Percentiles rank a stretch among this genome's conserved stretches.
These are phyloP conservation scores for Solanum lignicaule DNA, from an alignment of 257 asterid genomes.

Conservation along the genomic window DNA sequence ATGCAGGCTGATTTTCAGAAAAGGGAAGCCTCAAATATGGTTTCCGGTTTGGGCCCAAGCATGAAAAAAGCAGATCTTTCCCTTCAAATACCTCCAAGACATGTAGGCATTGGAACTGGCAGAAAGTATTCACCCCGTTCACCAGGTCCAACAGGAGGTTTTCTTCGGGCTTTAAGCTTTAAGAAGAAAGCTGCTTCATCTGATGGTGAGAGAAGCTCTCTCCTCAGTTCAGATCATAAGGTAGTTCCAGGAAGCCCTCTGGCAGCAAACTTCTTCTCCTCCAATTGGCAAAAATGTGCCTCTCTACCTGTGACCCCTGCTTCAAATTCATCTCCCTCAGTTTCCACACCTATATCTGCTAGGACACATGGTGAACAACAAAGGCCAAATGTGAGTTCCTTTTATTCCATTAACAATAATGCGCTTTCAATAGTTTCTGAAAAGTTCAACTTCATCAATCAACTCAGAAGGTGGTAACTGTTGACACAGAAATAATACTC, in stretches of 20 bases:
- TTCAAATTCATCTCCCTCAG: conserved; percentile 42
- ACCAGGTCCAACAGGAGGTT: conserved; percentile 40
- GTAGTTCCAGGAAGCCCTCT: conserved; percentile 44
- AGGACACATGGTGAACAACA: conserved; percentile 42
- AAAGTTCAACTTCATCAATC: neutral
- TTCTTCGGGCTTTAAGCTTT: conserved; percentile 62
- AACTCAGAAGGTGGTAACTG: neutral
- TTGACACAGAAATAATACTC: neutral
- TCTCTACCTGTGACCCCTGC: conserved; percentile 83
- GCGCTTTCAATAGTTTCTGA: neutral
- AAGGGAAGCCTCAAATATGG: conserved; percentile 11
- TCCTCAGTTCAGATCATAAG: conserved; percentile 27
- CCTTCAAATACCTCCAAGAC: conserved; percentile 72
- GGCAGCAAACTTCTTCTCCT: conserved; percentile 22
- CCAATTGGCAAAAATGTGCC: conserved; percentile 49
- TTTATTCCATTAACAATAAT: neutral
- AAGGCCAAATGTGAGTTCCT: conserved; percentile 39
- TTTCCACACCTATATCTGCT: conserved; percentile 36
- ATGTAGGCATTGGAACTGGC: conserved; percentile 15
- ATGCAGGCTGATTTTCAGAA: conserved; percentile 34
- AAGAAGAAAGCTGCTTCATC: conserved; percentile 25
- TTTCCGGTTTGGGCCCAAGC: conserved; percentile 20
- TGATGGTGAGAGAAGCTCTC: conserved; percentile 31
- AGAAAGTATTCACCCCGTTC: conserved; percentile 26
- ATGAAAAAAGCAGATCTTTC: conserved; percentile 34